phyloP scores from a whole-genome alignment of 257 asterid genomes.

The Nicotiana tomentosiformis region DNA sequence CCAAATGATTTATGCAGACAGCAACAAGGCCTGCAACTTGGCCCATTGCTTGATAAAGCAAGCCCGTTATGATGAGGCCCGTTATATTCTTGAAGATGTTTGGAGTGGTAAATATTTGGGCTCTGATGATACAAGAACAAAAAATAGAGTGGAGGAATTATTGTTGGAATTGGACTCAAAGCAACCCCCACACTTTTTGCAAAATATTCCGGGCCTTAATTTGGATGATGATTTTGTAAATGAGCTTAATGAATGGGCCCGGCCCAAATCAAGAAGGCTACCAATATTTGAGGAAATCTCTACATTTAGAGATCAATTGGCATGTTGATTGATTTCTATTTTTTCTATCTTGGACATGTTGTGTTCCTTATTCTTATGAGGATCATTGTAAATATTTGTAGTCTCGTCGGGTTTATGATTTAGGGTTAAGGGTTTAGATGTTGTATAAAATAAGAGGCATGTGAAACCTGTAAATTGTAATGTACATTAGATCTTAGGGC shows the following conservation, averaged over 20 bases:
- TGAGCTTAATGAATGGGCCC: conserved; percentile 55
- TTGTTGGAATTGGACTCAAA: conserved; percentile 26
- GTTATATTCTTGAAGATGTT: conserved; percentile 51
- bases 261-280: conserved; percentile 61
- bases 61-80: conserved; percentile 57
- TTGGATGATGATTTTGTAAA: conserved; percentile 57
- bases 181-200: conserved; percentile 14
- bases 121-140: conserved; percentile 44
- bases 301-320: conserved; percentile 61
- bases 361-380: too few species aligned
- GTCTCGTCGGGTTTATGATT: background rate
- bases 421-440: background rate
- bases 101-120: conserved; percentile 50
- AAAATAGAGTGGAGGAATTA: conserved; percentile 48
- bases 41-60: conserved; percentile 68
- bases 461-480: background rate
- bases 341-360: too few species aligned
- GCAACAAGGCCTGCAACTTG: conserved; percentile 78
- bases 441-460: background rate
- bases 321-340: conserved; percentile 36
- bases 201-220: conserved; percentile 19
- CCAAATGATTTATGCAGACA: conserved; percentile 77
- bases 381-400: too few species aligned
- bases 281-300: conserved; percentile 85
- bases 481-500: background rate